Conservation (phyloP, 768 basidiomycete genomes). For the Russula earlei region DNA sequence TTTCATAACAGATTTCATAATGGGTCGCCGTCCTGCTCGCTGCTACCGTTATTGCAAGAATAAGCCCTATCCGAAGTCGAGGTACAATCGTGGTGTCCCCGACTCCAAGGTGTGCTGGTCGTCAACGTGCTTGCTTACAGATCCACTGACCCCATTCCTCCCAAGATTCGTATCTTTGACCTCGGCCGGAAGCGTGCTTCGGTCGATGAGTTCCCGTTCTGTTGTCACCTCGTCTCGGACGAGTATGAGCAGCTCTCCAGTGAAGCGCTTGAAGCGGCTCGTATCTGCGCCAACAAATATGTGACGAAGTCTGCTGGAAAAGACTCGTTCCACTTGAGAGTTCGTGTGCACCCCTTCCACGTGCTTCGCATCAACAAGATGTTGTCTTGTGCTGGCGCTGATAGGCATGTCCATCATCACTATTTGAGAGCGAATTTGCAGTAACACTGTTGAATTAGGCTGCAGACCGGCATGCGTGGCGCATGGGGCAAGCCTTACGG, state of each 20-base stretch:
- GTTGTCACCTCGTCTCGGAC: conserved; percentile 91
- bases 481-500: conserved; percentile 99
- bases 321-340: conserved; percentile 97
- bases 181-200: conserved; percentile 91
- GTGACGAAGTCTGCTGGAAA: conserved; percentile 97
- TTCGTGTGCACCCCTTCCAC: conserved; percentile 97
- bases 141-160: neutral
- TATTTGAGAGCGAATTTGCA: neutral
- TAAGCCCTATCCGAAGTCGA: conserved; percentile 94
- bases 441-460: conserved; percentile 32
- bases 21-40: conserved; percentile 97
- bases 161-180: conserved; percentile 94
- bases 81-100: conserved; percentile 98
- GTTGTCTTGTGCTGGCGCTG: conserved; percentile 98
- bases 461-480: conserved; percentile 97
- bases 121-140: neutral
- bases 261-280: conserved; percentile 95
- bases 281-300: conserved; percentile 99
- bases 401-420: conserved; percentile 55
- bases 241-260: conserved; percentile 96
- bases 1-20: conserved; percentile 26
- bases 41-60: conserved; percentile 99
- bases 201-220: conserved; percentile 98
- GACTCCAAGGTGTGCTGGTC: conserved; percentile 67
- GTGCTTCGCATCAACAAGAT: conserved; percentile 99